These are phyloP conservation scores for Cucurbita argyrosperma DNA, from an alignment of 306 rosid species.

Conservation along the genomic window DNA sequence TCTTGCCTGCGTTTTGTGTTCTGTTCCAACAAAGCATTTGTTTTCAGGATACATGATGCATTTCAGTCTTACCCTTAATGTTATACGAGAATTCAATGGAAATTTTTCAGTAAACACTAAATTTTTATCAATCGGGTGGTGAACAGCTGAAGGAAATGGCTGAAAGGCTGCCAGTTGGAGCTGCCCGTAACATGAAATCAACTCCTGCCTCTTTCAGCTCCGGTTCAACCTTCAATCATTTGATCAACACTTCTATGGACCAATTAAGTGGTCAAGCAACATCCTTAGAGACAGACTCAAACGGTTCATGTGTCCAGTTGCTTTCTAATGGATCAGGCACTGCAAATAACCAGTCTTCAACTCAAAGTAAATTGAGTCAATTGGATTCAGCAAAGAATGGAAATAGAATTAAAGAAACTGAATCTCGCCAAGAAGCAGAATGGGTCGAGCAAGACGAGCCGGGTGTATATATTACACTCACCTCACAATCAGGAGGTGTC, in stretches of 20 bases:
- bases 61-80: not conserved
- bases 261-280: constrained; percentile 47
- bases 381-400: constrained; percentile 58
- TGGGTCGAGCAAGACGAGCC: constrained; percentile 99
- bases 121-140: not conserved
- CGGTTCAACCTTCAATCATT: constrained; percentile 41
- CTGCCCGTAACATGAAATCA: constrained; percentile 57
- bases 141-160: constrained; percentile 94
- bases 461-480: constrained; percentile 89
- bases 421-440: constrained; percentile 62
- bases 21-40: not conserved
- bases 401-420: constrained; percentile 64
- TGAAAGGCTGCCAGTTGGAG: constrained; percentile 90
- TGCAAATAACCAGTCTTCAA: constrained; percentile 29
- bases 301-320: constrained; percentile 46
- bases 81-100: not conserved
- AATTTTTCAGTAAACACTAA: not conserved
- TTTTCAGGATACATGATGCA: not conserved
- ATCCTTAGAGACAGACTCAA: constrained; percentile 51
- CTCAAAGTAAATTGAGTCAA: constrained; percentile 56
- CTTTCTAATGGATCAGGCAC: constrained; percentile 64
- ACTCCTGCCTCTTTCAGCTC: constrained; percentile 58
- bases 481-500: constrained; percentile 79
- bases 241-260: constrained; percentile 37
- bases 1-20: not conserved